Conservation (phyloP, 2,329 filamentous ascomycete species). For the Talaromyces atroroseus region DNA sequence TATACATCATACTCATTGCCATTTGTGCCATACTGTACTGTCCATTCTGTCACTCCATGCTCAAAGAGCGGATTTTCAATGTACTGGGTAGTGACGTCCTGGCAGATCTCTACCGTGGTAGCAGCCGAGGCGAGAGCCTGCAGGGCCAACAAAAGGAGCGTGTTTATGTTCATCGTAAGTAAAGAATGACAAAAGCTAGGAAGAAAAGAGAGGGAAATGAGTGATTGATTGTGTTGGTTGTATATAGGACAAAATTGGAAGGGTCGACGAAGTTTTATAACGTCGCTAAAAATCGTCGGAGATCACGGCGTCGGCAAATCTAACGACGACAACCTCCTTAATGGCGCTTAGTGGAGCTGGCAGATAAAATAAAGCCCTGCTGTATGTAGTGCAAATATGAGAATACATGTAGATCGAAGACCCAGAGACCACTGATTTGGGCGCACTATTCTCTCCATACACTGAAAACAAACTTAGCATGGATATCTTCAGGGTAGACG, state of each 20-base stretch:
- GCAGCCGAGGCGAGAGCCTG: not conserved
- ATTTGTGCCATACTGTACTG: not conserved
- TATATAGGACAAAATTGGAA: not conserved
- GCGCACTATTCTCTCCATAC: too few species aligned
- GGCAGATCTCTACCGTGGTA: not conserved
- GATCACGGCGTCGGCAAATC: not conserved
- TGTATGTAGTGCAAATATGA: too few species aligned
- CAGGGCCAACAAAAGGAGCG: not conserved
- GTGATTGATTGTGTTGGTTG: not conserved
- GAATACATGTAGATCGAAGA: too few species aligned
- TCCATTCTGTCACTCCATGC: not conserved
- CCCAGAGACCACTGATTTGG: too few species aligned
- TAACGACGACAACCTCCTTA: not conserved
- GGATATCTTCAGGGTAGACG: too few species aligned
- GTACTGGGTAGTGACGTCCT: not conserved
- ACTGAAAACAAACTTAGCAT: too few species aligned
- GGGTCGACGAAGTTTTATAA: not conserved
- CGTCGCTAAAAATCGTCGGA: not conserved
- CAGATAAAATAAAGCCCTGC: too few species aligned
- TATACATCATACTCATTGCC: not conserved
- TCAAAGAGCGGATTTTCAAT: not conserved
- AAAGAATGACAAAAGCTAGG: not conserved
- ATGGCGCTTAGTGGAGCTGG: not conserved
- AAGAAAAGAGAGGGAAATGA: not conserved
- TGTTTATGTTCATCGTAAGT: not conserved